Evolutionary conservation across 2,329 filamentous ascomycete species (phyloP).

Genomic region (Alternaria longipes): DNA sequence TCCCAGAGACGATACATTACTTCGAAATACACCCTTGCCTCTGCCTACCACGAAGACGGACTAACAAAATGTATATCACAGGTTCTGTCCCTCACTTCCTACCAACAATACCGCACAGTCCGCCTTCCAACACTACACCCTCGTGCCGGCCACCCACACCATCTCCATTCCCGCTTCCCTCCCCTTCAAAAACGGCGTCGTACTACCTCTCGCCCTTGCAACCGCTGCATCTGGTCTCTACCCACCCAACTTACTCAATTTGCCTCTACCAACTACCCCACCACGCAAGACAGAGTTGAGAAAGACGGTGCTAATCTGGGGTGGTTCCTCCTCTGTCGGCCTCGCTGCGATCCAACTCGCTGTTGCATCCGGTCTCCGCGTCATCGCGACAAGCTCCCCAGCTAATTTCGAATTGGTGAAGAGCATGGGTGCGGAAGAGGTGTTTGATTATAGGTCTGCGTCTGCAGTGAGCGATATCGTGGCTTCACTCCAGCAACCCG

Average conservation of each 20-base stretch:
- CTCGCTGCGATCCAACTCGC: background rate
- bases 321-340: background rate
- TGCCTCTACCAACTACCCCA: background rate
- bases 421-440: background rate
- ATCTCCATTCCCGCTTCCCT: background rate
- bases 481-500: background rate
- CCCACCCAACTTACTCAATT: background rate
- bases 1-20: background rate
- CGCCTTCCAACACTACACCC: background rate
- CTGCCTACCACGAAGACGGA: rapidly evolving
- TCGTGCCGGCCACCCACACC: background rate
- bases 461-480: background rate
- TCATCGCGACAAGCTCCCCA: background rate
- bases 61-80: background rate
- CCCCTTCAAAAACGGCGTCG: background rate
- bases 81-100: background rate
- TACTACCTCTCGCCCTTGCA: background rate
- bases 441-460: background rate
- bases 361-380: background rate
- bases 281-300: background rate
- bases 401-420: background rate
- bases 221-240: background rate
- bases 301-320: background rate
- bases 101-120: background rate
- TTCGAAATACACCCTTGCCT: background rate